phyloP scores from a whole-genome alignment of 495 filamentous ascomycete genomes.

The Penicillium bialowiezense region DNA sequence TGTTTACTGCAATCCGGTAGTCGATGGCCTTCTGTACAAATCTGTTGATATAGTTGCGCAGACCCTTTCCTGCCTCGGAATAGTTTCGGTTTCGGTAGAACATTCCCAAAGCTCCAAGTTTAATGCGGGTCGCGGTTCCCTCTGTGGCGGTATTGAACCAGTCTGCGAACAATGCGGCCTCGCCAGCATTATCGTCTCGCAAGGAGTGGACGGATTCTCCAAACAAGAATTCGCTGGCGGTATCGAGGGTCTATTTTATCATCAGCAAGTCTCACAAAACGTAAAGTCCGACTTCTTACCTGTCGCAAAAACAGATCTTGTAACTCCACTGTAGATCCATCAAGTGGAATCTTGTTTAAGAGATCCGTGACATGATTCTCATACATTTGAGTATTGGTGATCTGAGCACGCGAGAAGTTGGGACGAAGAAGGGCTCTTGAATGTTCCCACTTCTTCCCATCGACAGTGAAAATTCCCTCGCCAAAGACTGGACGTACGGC shows the following conservation, averaged over 20 bases:
- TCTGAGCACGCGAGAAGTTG: constrained; percentile 58
- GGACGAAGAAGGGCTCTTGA: constrained; percentile 62
- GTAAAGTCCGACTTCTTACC: too few species aligned
- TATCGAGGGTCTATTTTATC: constrained; percentile 57
- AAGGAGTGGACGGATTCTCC: constrained; percentile 52
- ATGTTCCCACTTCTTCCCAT: constrained; percentile 64
- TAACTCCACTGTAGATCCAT: constrained; percentile 56
- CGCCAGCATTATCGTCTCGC: constrained; percentile 2
- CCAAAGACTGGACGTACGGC: constrained; percentile 59
- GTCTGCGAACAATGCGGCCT: constrained; percentile 4
- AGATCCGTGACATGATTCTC: constrained; percentile 58
- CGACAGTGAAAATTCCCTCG: constrained; percentile 66
- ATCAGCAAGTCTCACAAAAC: constrained; percentile 1
- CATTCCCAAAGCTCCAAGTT: background rate
- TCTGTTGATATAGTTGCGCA: constrained; percentile 1
- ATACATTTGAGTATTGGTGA: constrained; percentile 57
- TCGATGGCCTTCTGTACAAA: constrained; percentile 14
- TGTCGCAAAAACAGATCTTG: constrained; percentile 59
- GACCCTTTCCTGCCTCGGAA: background rate
- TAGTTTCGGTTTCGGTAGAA: background rate
- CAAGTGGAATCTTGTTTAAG: constrained; percentile 42
- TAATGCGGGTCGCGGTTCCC: constrained; percentile 1
- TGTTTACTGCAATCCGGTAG: constrained; percentile 5
- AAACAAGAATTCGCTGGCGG: constrained; percentile 71
- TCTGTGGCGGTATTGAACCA: constrained; percentile 7